A percentile compares a stretch with the other conserved stretches of the same genome.
These are phyloP conservation scores for Capsella bursapastoris DNA, from an alignment of 345 rosid genomes.

Conservation along the genomic window DNA sequence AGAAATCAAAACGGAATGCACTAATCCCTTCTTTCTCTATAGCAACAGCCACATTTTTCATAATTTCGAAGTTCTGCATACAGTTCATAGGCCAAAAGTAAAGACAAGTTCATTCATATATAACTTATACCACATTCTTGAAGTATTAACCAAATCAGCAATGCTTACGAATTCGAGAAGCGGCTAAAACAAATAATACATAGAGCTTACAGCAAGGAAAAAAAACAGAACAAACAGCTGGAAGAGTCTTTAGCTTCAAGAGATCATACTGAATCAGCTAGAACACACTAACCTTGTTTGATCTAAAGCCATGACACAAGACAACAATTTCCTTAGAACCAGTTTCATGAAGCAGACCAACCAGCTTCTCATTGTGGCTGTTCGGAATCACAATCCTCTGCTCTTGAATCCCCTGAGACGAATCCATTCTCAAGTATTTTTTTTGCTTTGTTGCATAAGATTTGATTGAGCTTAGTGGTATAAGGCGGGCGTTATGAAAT, in stretches of 20 bases:
- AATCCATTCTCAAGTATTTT: constrained; percentile 48
- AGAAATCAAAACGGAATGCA: constrained; percentile 76
- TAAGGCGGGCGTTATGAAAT: not conserved
- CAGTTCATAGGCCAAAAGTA: not conserved
- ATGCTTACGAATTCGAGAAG: not conserved
- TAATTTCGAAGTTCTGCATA: constrained; percentile 54
- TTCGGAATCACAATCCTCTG: constrained; percentile 55
- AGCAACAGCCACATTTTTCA: constrained; percentile 74
- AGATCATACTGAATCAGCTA: not conserved
- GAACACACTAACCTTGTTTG: constrained; percentile 55
- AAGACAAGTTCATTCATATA: not conserved
- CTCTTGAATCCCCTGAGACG: constrained; percentile 46
- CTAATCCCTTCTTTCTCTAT: constrained; percentile 71
- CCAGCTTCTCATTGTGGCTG: constrained; percentile 62
- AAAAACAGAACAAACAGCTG: too few species aligned
- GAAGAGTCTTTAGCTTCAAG: too few species aligned
- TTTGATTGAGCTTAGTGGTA: constrained; percentile 30
- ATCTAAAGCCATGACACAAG: constrained; percentile 75
- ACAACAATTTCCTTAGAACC: constrained; percentile 64
- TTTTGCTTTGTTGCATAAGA: constrained; percentile 5
- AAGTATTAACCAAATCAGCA: not conserved
- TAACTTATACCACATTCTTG: not conserved
- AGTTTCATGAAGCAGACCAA: constrained; percentile 71
- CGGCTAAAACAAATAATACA: not conserved
- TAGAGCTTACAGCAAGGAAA: too few species aligned